Percentiles rank a stretch among this genome's conserved stretches.
Evolutionary conservation across 2,329 filamentous ascomycete genomes (phyloP).

Genomic region (Fusarium goolgardi): DNA sequence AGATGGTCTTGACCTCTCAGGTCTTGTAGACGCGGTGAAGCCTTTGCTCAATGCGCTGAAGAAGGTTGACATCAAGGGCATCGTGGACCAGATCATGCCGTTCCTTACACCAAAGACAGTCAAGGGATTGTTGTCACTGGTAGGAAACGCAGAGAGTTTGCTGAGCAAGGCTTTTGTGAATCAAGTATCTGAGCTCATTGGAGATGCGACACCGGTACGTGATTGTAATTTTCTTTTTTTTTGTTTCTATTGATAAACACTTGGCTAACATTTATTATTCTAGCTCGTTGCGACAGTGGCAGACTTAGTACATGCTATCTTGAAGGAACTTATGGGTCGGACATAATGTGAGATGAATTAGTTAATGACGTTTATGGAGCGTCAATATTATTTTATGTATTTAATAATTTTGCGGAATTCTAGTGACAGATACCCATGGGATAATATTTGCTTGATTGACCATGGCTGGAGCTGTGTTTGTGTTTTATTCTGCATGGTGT

Average conservation of each 20-base stretch:
- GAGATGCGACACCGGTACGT: constrained; percentile 43
- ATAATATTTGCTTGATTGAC: neutral
- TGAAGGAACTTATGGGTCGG: constrained; percentile 47
- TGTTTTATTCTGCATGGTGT: neutral
- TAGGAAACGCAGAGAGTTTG: constrained; percentile 54
- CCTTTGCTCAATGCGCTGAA: constrained; percentile 54
- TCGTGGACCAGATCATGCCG: constrained; percentile 53
- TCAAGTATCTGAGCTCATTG: constrained; percentile 57
- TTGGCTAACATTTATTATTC: neutral
- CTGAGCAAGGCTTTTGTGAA: constrained; percentile 55
- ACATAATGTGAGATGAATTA: constrained; percentile 16
- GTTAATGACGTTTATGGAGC: neutral
- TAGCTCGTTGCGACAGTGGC: constrained; percentile 51
- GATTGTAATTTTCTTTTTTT: accelerated
- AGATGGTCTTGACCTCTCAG: constrained; percentile 51
- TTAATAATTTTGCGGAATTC: neutral
- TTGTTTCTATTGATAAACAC: no score
- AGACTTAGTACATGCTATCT: constrained; percentile 50
- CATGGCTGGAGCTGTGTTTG: neutral
- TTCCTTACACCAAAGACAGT: constrained; percentile 57
- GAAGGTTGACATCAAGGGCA: constrained; percentile 53
- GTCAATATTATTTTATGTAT: constrained; percentile 4
- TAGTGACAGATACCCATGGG: neutral
- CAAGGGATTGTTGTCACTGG: constrained; percentile 48
- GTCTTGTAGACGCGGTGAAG: constrained; percentile 51